These are phyloP conservation scores for Chlamydomonas asymmetrica DNA, from an alignment of 139 green algal genomes.

Conservation along the genomic window DNA sequence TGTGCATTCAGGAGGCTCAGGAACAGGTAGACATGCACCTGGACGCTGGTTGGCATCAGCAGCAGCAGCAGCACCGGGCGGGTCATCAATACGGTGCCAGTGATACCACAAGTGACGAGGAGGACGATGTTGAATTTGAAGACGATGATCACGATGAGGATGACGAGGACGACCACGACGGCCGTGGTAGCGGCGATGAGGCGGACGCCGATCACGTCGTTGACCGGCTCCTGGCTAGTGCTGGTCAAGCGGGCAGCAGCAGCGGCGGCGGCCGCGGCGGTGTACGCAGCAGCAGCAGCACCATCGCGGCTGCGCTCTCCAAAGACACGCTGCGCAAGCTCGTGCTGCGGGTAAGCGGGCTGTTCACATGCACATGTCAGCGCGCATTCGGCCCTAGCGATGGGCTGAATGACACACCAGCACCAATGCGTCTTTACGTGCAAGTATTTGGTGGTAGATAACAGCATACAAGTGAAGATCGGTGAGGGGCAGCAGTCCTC, in stretches of 20 bases:
- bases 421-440: no score
- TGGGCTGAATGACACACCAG: no score
- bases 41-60: no score
- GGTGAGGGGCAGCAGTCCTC: no score
- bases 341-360: constrained; percentile 29
- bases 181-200: neutral
- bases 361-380: neutral
- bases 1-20: no score
- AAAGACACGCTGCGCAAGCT: constrained; percentile 39
- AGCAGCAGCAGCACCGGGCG: no score
- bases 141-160: neutral
- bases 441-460: no score
- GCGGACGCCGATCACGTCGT: neutral
- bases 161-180: constrained; percentile 13
- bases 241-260: neutral
- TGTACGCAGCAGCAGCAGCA: neutral
- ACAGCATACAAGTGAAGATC: no score
- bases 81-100: no score
- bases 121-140: neutral
- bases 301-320: constrained; percentile 25
- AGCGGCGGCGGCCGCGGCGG: neutral
- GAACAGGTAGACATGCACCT: no score
- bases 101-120: no score
- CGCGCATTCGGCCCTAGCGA: no score
- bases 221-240: neutral